Percentiles rank a stretch among this genome's conserved stretches.
phyloP scores from a whole-genome alignment of 1,284 basidiomycete genomes.

The Porodaedalea pini region DNA sequence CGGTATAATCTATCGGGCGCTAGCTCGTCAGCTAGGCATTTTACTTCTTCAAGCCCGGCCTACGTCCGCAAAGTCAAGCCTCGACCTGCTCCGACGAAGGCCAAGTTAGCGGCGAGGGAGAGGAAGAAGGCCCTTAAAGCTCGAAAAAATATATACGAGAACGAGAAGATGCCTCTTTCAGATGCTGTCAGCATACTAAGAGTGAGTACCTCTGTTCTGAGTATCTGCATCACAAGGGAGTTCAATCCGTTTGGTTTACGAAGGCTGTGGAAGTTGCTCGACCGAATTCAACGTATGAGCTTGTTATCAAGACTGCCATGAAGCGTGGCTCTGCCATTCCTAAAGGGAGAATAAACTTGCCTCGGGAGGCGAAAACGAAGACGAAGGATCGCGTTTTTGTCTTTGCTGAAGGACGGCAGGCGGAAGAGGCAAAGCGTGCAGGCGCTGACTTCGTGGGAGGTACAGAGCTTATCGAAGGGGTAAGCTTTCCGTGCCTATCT shows the following conservation, averaged over 20 bases:
- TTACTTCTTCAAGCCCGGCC: constrained; percentile 17
- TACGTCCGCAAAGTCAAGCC: constrained; percentile 19
- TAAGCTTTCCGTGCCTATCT: constrained; percentile 38
- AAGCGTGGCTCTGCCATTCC: constrained; percentile 73
- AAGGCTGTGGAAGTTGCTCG: constrained; percentile 79
- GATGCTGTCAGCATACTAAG: constrained; percentile 68
- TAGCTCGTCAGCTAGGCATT: neutral
- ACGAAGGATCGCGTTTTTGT: constrained; percentile 77
- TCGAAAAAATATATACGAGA: constrained; percentile 46
- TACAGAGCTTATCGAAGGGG: constrained; percentile 76
- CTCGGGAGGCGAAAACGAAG: constrained; percentile 70
- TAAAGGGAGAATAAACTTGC: constrained; percentile 71
- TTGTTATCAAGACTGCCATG: constrained; percentile 77
- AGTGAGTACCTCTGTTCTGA: constrained; percentile 40
- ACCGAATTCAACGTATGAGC: constrained; percentile 73
- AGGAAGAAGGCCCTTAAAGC: constrained; percentile 31
- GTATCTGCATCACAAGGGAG: neutral
- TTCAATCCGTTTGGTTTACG: constrained; percentile 3
- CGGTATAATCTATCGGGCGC: neutral
- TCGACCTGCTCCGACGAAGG: constrained; percentile 22
- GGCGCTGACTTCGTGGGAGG: constrained; percentile 88
- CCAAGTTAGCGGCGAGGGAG: constrained; percentile 38
- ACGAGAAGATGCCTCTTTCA: constrained; percentile 58
- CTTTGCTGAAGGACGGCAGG: constrained; percentile 78
- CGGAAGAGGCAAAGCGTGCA: constrained; percentile 74